phyloP scores from a whole-genome alignment of 148 eudicot genomes.

The Silene uniflora region DNA sequence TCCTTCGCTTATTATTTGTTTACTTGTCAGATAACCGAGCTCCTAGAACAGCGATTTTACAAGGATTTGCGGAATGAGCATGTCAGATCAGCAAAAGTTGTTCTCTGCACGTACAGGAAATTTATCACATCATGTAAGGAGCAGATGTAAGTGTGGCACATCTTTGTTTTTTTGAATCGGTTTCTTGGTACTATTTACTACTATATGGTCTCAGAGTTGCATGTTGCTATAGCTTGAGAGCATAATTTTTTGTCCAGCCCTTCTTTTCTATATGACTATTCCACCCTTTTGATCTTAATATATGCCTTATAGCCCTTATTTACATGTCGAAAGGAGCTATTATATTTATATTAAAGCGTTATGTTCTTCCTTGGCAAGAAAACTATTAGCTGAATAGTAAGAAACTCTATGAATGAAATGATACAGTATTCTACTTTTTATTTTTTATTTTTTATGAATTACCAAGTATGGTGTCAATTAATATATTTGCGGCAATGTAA shows the following conservation, averaged over 20 bases:
- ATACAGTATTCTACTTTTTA: background rate
- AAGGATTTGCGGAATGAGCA: constrained; percentile 76
- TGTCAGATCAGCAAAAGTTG: constrained; percentile 67
- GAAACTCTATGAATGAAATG: background rate
- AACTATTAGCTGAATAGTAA: background rate
- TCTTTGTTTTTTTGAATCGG: constrained; percentile 15
- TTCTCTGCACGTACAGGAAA: constrained; percentile 64
- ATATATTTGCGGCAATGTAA: too few relatives aligned
- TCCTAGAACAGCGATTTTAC: constrained; percentile 77
- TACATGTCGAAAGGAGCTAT: background rate
- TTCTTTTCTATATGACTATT: background rate
- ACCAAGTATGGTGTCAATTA: background rate
- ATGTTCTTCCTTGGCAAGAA: background rate
- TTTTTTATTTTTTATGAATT: background rate
- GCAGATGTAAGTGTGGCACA: constrained; percentile 71
- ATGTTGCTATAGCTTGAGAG: background rate
- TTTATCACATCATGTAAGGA: constrained; percentile 77
- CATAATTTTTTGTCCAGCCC: background rate
- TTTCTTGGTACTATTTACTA: too few relatives aligned
- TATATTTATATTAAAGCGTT: background rate
- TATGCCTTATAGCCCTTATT: background rate
- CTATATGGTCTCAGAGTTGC: background rate
- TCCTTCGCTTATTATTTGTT: background rate
- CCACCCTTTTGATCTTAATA: background rate
- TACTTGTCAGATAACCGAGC: constrained; percentile 59